Percentiles rank a stretch among this genome's conserved stretches.
phyloP scores from a whole-genome alignment of 805 yeast species.

The Wickerhamiella azymoides region DNA sequence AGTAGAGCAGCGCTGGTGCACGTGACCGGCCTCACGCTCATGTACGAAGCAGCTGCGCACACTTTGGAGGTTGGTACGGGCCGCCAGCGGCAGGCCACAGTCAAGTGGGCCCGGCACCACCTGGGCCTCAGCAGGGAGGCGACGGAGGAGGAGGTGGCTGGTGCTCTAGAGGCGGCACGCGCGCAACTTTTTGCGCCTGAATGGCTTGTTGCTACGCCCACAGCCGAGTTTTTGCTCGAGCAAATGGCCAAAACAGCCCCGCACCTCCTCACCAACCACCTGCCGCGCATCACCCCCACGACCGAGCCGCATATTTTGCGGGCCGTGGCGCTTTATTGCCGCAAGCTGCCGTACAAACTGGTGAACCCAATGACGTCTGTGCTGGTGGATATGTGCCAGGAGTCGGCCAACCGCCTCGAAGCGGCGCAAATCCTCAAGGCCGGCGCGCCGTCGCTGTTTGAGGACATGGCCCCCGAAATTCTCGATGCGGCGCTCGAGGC shows the following conservation, averaged over 20 bases:
- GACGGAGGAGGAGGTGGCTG: no score
- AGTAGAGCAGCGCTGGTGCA: neutral
- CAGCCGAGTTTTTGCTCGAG: neutral
- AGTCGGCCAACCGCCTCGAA: neutral
- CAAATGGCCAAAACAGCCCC: neutral
- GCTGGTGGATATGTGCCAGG: neutral
- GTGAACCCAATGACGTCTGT: slow-evolving; percentile 4
- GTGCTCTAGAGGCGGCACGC: neutral
- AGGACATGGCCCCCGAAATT: slow-evolving; percentile 4
- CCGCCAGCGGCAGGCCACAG: neutral
- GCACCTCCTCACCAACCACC: neutral
- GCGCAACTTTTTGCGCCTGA: neutral
- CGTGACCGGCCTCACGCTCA: neutral
- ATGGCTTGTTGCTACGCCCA: neutral
- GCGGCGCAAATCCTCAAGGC: slow-evolving; percentile 1
- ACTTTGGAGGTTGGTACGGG: neutral
- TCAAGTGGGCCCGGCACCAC: neutral
- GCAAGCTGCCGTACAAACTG: neutral
- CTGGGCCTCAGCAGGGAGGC: no score
- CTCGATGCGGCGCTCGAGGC: slow-evolving; percentile 1
- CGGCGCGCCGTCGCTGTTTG: neutral
- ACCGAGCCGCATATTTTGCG: neutral
- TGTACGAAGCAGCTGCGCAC: neutral
- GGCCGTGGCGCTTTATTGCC: neutral
- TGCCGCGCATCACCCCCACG: neutral